Evolutionary conservation across 164 flowering plant genomes (phyloP).

Genomic region (Warburgia ugandensis): DNA sequence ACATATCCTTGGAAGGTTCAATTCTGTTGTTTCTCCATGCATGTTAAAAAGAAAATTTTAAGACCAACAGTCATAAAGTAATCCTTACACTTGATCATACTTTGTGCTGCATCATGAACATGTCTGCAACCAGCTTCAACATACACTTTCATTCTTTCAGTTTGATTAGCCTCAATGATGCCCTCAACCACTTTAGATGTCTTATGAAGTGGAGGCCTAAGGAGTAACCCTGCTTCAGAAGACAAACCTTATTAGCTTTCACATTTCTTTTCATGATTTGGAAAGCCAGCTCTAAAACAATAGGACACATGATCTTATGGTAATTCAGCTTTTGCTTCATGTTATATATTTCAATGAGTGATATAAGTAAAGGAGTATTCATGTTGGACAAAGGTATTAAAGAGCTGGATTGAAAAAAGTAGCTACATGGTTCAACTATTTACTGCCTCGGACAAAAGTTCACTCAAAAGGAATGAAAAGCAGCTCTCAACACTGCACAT

Average conservation of each 20-base stretch:
- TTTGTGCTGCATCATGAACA: constrained; percentile 28
- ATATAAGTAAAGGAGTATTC: not conserved
- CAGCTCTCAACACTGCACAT: not conserved
- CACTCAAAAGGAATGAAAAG: not conserved
- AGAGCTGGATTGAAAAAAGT: not conserved
- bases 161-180: constrained; percentile 40
- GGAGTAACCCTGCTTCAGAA: constrained; percentile 35
- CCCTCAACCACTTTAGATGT: constrained; percentile 35
- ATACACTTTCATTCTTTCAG: constrained; percentile 44
- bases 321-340: not conserved
- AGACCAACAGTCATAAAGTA: no score
- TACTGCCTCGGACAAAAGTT: not conserved
- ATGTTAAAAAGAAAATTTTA: no score
- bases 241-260: not conserved
- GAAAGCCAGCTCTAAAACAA: not conserved
- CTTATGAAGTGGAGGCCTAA: constrained; percentile 37
- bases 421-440: not conserved
- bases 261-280: not conserved
- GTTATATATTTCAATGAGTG: not conserved
- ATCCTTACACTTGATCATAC: constrained; percentile 49
- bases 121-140: constrained; percentile 42
- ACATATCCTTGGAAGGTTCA: no score
- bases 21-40: no score
- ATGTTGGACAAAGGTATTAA: not conserved
- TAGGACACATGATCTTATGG: not conserved